Base-by-base conservation (phyloP, 306 rosid species). In the Quercus wislizeni region DNA sequence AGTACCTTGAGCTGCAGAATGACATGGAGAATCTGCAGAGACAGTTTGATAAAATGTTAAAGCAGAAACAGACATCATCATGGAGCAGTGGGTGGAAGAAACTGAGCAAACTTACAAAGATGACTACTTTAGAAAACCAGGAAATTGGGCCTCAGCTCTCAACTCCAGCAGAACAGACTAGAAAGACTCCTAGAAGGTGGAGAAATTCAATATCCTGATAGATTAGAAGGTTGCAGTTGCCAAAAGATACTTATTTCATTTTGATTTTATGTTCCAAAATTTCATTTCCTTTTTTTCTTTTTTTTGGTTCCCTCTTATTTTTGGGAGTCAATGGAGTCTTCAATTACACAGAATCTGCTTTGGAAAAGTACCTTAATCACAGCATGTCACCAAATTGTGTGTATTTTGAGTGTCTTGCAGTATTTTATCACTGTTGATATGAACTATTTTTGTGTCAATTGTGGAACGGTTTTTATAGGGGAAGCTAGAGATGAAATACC, bases 11-110 rank as follows among this genome's bases (percentile, higher is more conserved):
- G 77, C 98, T 96, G 72, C 99, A 91, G 59, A 88, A 87, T 80
- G 93, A 93, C 12, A 89, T 96, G 97, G 94, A 87, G 28, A 93
- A 20, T 74, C 74, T 96, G 85, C 99, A 96, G 87, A 90, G 93
- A 72, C 99, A 96, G 80, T 91, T 90, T 79, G 99, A 96, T 69
- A 93, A 90, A 89, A 78, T 91, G 86, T 7, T 85, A 3, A 96
- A 93, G 91, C 97, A 89, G 81, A 96, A 96, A 73, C 96, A 91
- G 4, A 74, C 84, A 63, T 96, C 98, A 35, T 89, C 96, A 46
- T 96, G 99, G 99, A 93, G 87, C 77, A 93, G 90, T 83, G 99
- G 99, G 17, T 96, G 99, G 99, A 96, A 91, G 88, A 96, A 96
- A 74, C 87, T 96, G 23, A 87, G 97, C 93, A 96, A 91, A 82